Evolutionary conservation across 805 yeast species (phyloP).

Genomic region (Wickerhamiella sergipiensis): DNA sequence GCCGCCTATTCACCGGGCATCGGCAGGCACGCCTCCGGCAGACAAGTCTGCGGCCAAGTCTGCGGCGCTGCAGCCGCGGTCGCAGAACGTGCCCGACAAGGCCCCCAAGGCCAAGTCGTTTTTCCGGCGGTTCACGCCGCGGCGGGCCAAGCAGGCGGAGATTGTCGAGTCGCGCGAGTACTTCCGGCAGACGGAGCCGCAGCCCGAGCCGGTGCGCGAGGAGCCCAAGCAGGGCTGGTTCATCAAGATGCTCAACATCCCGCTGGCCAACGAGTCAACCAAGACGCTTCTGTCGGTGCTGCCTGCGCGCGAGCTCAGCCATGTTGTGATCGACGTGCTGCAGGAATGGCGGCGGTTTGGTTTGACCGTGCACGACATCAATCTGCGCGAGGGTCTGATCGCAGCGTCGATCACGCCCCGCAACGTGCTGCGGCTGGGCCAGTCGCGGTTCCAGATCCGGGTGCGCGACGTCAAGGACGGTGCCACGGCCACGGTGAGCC

Average conservation of each 20-base stretch:
- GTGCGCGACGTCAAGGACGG: conserved; percentile 10
- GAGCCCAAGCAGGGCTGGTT: conserved; percentile 27
- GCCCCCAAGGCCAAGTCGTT: conserved; percentile 1
- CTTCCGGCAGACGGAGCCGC: background rate
- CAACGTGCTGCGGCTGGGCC: conserved; percentile 24
- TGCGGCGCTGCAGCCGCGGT: background rate
- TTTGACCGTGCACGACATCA: conserved; percentile 20
- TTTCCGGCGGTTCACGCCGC: conserved; percentile 8
- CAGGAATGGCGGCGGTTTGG: conserved; percentile 28
- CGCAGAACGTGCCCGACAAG: background rate
- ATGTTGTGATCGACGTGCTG: conserved; percentile 21
- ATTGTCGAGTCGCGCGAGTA: background rate
- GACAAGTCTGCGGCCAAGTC: background rate
- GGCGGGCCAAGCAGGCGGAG: background rate
- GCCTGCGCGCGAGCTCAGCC: conserved; percentile 19
- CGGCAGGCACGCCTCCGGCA: background rate
- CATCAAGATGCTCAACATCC: conserved; percentile 21
- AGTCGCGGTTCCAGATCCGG: conserved; percentile 20
- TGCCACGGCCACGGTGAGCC: conserved; percentile 16
- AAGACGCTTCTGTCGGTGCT: conserved; percentile 20
- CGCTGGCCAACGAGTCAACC: conserved; percentile 6
- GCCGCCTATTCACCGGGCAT: background rate
- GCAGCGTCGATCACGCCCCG: conserved; percentile 22
- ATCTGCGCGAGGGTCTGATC: conserved; percentile 18
- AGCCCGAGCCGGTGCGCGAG: conserved; percentile 2